phyloP scores from a whole-genome alignment of 208 protist genomes.

The Acanthamoeba healyi region DNA sequence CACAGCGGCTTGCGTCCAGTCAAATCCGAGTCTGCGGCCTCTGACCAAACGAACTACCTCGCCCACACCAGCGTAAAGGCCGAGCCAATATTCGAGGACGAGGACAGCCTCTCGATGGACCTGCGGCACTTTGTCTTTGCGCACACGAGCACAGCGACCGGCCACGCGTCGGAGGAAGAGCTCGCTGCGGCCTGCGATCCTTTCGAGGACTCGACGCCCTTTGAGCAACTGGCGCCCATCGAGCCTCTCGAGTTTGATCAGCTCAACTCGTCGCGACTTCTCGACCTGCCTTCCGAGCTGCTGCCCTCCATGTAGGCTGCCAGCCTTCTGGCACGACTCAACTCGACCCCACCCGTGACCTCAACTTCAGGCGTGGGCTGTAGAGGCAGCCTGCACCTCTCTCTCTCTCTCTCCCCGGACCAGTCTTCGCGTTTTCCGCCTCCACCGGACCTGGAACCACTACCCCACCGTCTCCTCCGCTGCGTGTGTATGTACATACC shows the following conservation, averaged over 20 bases:
- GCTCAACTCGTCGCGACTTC: not conserved
- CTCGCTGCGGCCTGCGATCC: not conserved
- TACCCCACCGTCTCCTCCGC: no score
- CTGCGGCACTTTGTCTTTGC: not conserved
- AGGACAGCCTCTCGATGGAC: not conserved
- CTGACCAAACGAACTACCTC: not conserved
- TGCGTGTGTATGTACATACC: not conserved
- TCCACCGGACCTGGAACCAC: not conserved
- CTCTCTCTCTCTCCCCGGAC: not conserved
- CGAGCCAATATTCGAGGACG: not conserved
- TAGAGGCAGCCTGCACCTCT: not conserved
- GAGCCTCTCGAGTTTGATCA: conserved; percentile 29
- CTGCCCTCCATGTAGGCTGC: not conserved
- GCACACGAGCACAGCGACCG: no score
- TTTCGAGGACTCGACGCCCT: not conserved
- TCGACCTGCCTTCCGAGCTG: not conserved
- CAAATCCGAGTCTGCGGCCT: not conserved
- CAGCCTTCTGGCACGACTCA: no score
- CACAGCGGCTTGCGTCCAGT: not conserved
- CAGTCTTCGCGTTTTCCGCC: not conserved
- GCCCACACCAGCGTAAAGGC: not conserved
- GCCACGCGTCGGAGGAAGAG: not conserved
- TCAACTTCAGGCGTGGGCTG: not conserved
- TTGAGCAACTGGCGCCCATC: conserved; percentile 6
- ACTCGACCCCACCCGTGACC: not conserved